phyloP scores from a whole-genome alignment of 2,329 filamentous ascomycete species.

The Trichoderma lentiforme region DNA sequence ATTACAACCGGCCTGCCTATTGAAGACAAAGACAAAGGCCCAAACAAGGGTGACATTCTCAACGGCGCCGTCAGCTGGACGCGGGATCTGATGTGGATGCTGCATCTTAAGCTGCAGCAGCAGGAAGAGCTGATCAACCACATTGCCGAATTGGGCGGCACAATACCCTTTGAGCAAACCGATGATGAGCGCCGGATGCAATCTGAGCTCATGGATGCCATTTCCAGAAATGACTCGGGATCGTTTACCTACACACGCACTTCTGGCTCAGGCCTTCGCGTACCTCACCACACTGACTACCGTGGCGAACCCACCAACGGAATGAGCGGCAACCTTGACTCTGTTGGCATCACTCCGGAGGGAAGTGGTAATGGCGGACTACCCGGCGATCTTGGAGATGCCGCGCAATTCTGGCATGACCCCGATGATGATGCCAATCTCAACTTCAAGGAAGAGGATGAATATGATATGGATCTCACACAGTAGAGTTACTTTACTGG shows the following conservation, averaged over 20 bases:
- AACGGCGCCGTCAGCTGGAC: constrained; percentile 98
- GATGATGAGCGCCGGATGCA: constrained; percentile 97
- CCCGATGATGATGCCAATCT: constrained; percentile 69
- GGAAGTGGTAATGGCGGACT: constrained; percentile 38
- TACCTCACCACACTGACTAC: constrained; percentile 90
- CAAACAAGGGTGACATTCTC: constrained; percentile 97
- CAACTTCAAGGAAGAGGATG: constrained; percentile 91
- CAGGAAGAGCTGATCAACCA: constrained; percentile 81
- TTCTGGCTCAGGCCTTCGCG: constrained; percentile 79
- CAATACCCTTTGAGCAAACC: constrained; percentile 75
- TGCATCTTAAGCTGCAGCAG: constrained; percentile 84
- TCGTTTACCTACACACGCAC: constrained; percentile 83
- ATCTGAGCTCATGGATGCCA: constrained; percentile 81
- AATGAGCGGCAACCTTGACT: constrained; percentile 34
- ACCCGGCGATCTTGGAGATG: constrained; percentile 46
- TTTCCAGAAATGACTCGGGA: constrained; percentile 72
- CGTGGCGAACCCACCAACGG: constrained; percentile 72
- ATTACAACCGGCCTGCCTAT: constrained; percentile 90
- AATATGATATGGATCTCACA: constrained; percentile 78
- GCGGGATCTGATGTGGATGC: constrained; percentile 94
- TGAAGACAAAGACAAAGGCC: constrained; percentile 97
- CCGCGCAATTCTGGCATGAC: constrained; percentile 62
- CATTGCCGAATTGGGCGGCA: constrained; percentile 68
- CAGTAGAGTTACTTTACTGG: constrained; percentile 26
- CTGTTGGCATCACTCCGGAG: constrained; percentile 38